phyloP scores from a whole-genome alignment of 768 basidiomycete species.

The Mycena sanguinolenta region DNA sequence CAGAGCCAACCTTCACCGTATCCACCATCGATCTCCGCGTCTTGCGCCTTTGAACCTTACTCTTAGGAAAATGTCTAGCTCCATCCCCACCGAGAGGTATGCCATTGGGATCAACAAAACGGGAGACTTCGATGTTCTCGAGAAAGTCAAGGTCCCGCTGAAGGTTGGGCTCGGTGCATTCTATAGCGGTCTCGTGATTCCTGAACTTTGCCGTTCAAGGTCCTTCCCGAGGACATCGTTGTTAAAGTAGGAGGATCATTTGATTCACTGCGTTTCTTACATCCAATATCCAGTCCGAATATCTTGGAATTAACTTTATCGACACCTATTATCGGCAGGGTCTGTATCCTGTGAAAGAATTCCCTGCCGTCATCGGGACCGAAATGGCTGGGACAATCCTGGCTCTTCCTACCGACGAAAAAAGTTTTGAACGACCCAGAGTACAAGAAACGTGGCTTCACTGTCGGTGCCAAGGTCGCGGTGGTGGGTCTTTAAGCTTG shows the following conservation, averaged over 20 bases:
- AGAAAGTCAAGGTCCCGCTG: conserved; percentile 39
- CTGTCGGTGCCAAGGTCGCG: conserved; percentile 81
- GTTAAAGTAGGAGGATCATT: conserved; percentile 52
- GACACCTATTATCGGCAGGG: conserved; percentile 61
- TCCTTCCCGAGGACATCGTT: conserved; percentile 61
- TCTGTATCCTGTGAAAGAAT: conserved; percentile 67
- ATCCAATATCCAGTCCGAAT: conserved; percentile 62
- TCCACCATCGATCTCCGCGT: conserved; percentile 13
- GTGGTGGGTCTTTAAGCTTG: conserved; percentile 57
- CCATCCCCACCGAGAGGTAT: conserved; percentile 24
- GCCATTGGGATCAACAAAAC: conserved; percentile 42
- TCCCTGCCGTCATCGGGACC: conserved; percentile 80
- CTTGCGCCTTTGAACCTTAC: conserved; percentile 4
- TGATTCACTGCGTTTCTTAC: not conserved
- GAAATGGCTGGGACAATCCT: conserved; percentile 86
- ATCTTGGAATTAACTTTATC: conserved; percentile 83
- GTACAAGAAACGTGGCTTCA: conserved; percentile 74
- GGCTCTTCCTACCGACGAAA: conserved; percentile 76
- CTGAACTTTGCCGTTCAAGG: conserved; percentile 57
- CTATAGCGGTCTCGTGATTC: not conserved
- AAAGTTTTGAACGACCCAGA: conserved; percentile 70
- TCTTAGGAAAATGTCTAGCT: conserved; percentile 27
- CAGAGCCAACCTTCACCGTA: conserved; percentile 9
- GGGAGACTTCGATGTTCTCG: conserved; percentile 74
- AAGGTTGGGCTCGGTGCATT: not conserved